Conservation (phyloP, 2,329 filamentous ascomycete species). For the Akanthomyces uredinophilus region DNA sequence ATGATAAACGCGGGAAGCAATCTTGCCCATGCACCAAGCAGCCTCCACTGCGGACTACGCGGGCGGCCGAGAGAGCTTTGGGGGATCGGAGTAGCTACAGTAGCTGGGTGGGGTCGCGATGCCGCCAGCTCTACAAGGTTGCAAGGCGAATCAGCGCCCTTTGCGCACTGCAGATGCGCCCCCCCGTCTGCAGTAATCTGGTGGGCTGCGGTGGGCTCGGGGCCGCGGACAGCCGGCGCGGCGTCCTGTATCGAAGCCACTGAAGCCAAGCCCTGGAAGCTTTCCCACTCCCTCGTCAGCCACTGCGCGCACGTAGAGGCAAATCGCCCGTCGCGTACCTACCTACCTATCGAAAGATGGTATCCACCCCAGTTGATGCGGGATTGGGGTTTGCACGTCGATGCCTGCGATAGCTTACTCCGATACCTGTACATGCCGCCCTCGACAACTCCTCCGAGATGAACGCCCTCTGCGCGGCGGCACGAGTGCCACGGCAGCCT, state of each 20-base stretch:
- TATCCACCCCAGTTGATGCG: too few relatives aligned
- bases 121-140: too few relatives aligned
- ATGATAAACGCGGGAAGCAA: background rate
- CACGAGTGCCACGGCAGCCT: background rate
- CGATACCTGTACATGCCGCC: background rate
- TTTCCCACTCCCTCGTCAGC: too few relatives aligned
- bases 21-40: background rate
- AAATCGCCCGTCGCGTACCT: too few relatives aligned
- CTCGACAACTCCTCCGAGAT: background rate
- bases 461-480: background rate
- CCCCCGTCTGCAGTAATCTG: background rate
- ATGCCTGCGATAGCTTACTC: background rate
- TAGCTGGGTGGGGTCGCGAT: background rate
- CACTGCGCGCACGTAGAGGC: too few relatives aligned
- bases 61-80: background rate
- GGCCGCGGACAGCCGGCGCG: slow-evolving; percentile 9
- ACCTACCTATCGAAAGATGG: too few relatives aligned
- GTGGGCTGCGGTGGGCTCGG: background rate
- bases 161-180: background rate
- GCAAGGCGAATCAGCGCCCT: background rate
- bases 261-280: too few relatives aligned
- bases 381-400: too few relatives aligned
- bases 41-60: background rate
- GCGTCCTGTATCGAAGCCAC: background rate
- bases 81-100: background rate